Base-by-base conservation (phyloP, 352 stramenopile species). In the Hyaloperonospora arabidopsidis region DNA sequence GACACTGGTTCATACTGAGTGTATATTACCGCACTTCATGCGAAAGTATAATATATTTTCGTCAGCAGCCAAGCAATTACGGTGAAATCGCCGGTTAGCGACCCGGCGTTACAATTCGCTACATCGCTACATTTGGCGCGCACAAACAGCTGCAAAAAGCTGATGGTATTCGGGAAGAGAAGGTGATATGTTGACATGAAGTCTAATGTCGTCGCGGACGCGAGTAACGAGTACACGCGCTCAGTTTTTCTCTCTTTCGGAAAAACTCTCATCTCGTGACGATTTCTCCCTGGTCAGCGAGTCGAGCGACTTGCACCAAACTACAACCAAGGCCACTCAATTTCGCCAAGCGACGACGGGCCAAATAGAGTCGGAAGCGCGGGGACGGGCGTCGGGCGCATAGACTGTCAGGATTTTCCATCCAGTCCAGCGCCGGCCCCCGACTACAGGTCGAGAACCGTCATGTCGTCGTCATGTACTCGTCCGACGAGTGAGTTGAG, bases 101-200 rank as follows among this genome's bases (percentile, higher is more conserved):
- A 21, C 52, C 34, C 41, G 45, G 52, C 47, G 45, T 17, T 19
- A 61, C 5, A 19, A 21, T 59, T 35, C 4, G 23, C 41, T 48
- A 23, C 48, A 57, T 45, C 45, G 18, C 45, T 57, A n/a, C n/a
- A n/a, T n/a, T n/a, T n/a, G n/a, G n/a, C 47, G 47, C 35, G 40
- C 45, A 43, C 23, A 36, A 15, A 51, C 62, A 67, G 52, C 57
- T 70, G 62, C n/a, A 52, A 52, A 68, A 59, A 68, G 56, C 56
- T 57, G 52, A 62, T 61, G 52, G 49, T 21, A 61, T 41, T 60
- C 44, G 36, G 32, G 51, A 57, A 58, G 43, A 52, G 19, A 19
- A 14, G 28, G 28, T 15, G 35, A 57, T 57, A 52, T 70, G 63
- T 70, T 59, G 57, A 57, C 51, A 52, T 36, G 62, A 49, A 70